Evolutionary conservation across 1,139 yeast species (phyloP), one percentile per base, ranked within the genome.

Genomic region (Diutina sp.): DNA sequence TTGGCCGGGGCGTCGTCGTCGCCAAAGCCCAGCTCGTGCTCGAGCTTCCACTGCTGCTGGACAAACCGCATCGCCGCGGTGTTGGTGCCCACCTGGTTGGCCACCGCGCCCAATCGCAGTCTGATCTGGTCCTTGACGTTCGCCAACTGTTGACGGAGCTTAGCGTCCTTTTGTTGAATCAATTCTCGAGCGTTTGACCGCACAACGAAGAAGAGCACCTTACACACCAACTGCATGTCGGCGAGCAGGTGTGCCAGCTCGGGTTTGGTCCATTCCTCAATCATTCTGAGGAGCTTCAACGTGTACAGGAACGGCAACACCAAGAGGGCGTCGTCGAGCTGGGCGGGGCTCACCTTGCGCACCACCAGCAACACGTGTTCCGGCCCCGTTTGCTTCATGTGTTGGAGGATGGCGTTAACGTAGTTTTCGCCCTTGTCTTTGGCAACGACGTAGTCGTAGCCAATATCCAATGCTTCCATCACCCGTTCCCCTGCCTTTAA

Each of bases 401-500:
- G 95, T 56, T 80, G 72, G 55, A 93, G 75, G 30, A 93, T 76
- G 4, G 96, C 78, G 66, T 90, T 79, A 57, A 72, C 60, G 47
- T 68, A 69, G 55, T 59, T 57, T 52, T 61, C 63, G 64, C 85
- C 84, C 56, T 76, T 78, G 57, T 77, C 81, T 38, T 69, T 67
- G n/a, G 81, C 81, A 51, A 80, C 83, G 51, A 89, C 72, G 63
- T 90, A 97, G 58, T 80, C 83, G 38, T 74, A 72, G 2, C 96
- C 96, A 61, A 91, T 75, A 61, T 93, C 98, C 55, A 93, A 73
- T 0, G 98, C 97, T 66, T 93, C 99, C 80, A 90, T 85, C 56
- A 93, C 72, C 64, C 85, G 85, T 70, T 93, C 99, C 62, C 99
- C 97, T 0, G 97, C 95, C 69, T 93, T 93, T 65, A 93, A 78